Conservation (phyloP, 352 stramenopile genomes). For the Globisporangium spiculum region DNA sequence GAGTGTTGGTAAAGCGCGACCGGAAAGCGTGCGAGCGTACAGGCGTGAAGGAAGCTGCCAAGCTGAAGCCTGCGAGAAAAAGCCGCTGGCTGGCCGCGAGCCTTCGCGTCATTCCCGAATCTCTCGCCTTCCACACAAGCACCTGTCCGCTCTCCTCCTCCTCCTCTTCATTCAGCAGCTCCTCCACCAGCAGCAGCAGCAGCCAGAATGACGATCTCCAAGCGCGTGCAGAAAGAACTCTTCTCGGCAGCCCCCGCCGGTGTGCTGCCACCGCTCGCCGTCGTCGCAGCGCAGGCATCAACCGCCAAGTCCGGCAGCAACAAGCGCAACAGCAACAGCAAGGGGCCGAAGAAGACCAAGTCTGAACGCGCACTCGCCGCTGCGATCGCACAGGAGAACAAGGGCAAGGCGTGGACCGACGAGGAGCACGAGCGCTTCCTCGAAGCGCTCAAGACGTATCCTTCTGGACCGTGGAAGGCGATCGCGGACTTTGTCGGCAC, state of each 20-base stretch:
- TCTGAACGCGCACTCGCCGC: conserved; percentile 19
- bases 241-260: conserved; percentile 37
- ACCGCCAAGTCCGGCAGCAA: conserved; percentile 1
- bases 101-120: conserved; percentile 5
- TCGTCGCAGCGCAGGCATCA: conserved; percentile 10
- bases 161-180: background rate
- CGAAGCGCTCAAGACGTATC: conserved; percentile 48
- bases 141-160: background rate
- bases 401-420: conserved; percentile 53
- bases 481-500: conserved; percentile 59
- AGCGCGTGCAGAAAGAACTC: conserved; percentile 54
- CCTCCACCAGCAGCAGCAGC: background rate
- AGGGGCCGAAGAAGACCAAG: conserved; percentile 13
- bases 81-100: background rate
- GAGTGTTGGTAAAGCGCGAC: conserved; percentile 11
- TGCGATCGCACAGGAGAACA: conserved; percentile 37
- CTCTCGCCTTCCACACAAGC: conserved; percentile 9
- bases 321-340: background rate
- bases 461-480: conserved; percentile 58
- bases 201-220: conserved; percentile 49
- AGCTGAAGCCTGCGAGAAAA: background rate
- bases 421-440: conserved; percentile 61
- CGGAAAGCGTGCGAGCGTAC: background rate
- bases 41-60: background rate
- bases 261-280: conserved; percentile 22